These are phyloP conservation scores for Aspergillus terreus DNA, from an alignment of 2,329 filamentous ascomycete species.

Conservation along the genomic window DNA sequence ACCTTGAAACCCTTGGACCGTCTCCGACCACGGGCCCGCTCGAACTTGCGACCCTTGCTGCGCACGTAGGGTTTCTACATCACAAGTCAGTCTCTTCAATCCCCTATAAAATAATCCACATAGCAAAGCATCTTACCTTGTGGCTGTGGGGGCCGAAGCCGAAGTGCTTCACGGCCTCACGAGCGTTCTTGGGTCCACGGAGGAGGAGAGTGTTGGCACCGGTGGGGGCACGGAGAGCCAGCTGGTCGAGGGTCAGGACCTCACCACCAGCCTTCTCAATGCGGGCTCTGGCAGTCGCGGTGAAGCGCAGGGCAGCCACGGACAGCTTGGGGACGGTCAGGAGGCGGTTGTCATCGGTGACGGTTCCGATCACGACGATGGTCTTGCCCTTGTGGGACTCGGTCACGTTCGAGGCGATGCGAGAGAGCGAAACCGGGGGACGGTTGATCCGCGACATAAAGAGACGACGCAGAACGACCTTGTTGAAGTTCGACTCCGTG, in stretches of 20 bases:
- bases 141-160: slow-evolving; percentile 95
- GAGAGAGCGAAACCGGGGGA: slow-evolving; percentile 88
- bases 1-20: slow-evolving; percentile 99
- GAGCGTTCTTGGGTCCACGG: slow-evolving; percentile 95
- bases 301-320: slow-evolving; percentile 94
- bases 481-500: slow-evolving; percentile 98
- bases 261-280: slow-evolving; percentile 93
- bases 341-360: slow-evolving; percentile 97
- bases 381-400: slow-evolving; percentile 66
- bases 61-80: slow-evolving; percentile 86
- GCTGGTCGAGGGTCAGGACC: slow-evolving; percentile 92
- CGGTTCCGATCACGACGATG: slow-evolving; percentile 86
- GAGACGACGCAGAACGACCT: slow-evolving; percentile 92
- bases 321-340: slow-evolving; percentile 86
- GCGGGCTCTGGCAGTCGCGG: slow-evolving; percentile 88
- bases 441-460: slow-evolving; percentile 99
- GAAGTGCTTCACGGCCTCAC: slow-evolving; percentile 99
- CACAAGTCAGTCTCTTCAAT: slow-evolving; percentile 12
- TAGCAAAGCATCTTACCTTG: slow-evolving; percentile 63
- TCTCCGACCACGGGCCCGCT: slow-evolving; percentile 97
- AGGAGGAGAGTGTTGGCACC: slow-evolving; percentile 96
- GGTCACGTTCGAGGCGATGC: slow-evolving; percentile 67
- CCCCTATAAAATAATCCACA: not conserved
- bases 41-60: slow-evolving; percentile 99
- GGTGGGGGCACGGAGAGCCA: slow-evolving; percentile 90